Conservation (phyloP, 331 rosid species). For the Quercus phellos region DNA sequence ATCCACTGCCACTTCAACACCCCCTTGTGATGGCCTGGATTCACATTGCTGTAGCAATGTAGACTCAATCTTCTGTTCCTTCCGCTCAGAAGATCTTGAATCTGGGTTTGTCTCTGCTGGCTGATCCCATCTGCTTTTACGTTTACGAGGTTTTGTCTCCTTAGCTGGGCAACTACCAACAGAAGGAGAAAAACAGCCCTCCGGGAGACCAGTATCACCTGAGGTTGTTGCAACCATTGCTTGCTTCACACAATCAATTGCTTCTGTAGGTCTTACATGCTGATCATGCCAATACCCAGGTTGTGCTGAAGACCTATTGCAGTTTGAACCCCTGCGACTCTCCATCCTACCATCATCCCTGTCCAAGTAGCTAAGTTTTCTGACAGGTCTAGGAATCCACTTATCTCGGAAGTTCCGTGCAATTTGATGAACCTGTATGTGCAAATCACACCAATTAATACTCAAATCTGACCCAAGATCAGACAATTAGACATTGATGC, state of each 20-base stretch:
- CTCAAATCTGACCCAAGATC: constrained; percentile 4
- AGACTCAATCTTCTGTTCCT: constrained; percentile 42
- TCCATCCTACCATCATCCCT: constrained; percentile 65
- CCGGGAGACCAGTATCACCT: constrained; percentile 42
- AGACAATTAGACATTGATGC: background rate
- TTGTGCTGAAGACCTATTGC: constrained; percentile 47
- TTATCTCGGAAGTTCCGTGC: constrained; percentile 93
- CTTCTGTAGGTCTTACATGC: constrained; percentile 56
- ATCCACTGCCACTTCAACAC: constrained; percentile 6
- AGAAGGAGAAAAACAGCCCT: constrained; percentile 37
- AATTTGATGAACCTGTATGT: constrained; percentile 86
- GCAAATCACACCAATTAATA: constrained; percentile 14
- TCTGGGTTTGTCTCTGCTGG: constrained; percentile 53
- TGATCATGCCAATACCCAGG: constrained; percentile 54
- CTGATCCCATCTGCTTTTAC: constrained; percentile 99
- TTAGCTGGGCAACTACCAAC: constrained; percentile 31
- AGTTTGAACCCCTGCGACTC: constrained; percentile 48
- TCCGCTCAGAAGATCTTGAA: constrained; percentile 26
- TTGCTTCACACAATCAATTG: constrained; percentile 50
- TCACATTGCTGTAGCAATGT: constrained; percentile 15
- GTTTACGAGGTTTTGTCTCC: constrained; percentile 61
- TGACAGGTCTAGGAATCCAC: constrained; percentile 65
- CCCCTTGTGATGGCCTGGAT: constrained; percentile 15
- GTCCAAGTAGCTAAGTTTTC: constrained; percentile 57
- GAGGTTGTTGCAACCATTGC: constrained; percentile 31